These are phyloP conservation scores for Elongisporangium undulatum DNA, from an alignment of 352 stramenopile species.

Conservation along the genomic window DNA sequence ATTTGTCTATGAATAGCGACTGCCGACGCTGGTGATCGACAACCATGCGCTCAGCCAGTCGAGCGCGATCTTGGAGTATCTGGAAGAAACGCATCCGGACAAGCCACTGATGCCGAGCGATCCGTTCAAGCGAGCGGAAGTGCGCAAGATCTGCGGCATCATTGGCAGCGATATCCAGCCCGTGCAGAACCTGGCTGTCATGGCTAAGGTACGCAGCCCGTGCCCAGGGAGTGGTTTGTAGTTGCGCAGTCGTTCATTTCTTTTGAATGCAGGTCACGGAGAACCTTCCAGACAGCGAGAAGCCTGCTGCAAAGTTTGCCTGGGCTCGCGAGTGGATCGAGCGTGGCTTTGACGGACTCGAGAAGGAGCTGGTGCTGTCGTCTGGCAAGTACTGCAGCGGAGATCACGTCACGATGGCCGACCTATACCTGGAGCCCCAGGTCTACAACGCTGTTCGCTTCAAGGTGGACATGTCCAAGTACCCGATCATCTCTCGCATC, in stretches of 20 bases:
- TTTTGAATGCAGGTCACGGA: slow-evolving; percentile 18
- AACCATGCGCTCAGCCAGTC: slow-evolving; percentile 75
- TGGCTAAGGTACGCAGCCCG: slow-evolving; percentile 40
- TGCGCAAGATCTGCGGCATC: slow-evolving; percentile 87
- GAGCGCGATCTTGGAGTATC: slow-evolving; percentile 91
- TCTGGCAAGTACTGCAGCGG: slow-evolving; percentile 68
- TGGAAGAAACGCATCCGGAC: slow-evolving; percentile 82
- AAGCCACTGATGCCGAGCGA: slow-evolving; percentile 72
- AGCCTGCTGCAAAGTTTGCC: slow-evolving; percentile 24
- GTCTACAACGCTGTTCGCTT: slow-evolving; percentile 91
- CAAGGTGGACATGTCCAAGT: slow-evolving; percentile 84
- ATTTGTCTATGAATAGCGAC: slow-evolving; percentile 18
- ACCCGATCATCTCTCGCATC: slow-evolving; percentile 84
- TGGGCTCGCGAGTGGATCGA: slow-evolving; percentile 76
- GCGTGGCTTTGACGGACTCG: slow-evolving; percentile 81
- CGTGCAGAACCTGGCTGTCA: slow-evolving; percentile 84
- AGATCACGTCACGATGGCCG: slow-evolving; percentile 81
- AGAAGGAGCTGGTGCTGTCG: slow-evolving; percentile 52
- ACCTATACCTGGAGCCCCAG: slow-evolving; percentile 90
- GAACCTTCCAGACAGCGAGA: slow-evolving; percentile 47
- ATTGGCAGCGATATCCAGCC: slow-evolving; percentile 91
- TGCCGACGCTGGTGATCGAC: slow-evolving; percentile 82
- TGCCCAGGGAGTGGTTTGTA: background rate
- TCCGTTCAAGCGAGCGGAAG: slow-evolving; percentile 55
- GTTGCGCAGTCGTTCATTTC: slow-evolving; percentile 4